Conservation (phyloP, 495 filamentous ascomycete genomes). For the Lasiosphaeria ovina region DNA sequence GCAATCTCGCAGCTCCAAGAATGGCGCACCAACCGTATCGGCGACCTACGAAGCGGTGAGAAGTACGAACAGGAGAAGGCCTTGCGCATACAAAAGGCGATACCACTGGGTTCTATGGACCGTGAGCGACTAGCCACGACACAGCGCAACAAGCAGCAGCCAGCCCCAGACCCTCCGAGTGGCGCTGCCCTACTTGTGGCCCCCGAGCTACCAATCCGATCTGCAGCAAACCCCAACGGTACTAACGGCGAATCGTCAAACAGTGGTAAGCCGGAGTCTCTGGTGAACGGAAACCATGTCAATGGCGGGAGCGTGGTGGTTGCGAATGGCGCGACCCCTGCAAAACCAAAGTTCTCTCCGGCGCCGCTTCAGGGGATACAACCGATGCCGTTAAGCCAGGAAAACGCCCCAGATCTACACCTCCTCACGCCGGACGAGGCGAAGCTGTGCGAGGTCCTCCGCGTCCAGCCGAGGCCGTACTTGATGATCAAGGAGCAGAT, state of each 20-base stretch:
- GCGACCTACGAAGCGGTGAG: constrained; percentile 79
- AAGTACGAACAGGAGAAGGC: constrained; percentile 94
- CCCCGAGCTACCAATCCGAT: constrained; percentile 68
- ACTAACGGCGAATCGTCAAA: constrained; percentile 18
- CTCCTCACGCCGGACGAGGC: constrained; percentile 81
- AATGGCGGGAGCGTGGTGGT: constrained; percentile 44
- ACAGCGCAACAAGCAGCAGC: constrained; percentile 55
- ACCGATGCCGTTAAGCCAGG: constrained; percentile 67
- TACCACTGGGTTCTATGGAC: constrained; percentile 75
- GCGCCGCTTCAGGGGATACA: constrained; percentile 55
- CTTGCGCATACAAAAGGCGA: constrained; percentile 64
- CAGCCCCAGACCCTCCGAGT: constrained; percentile 65
- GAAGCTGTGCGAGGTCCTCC: constrained; percentile 77
- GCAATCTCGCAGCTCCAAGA: constrained; percentile 91
- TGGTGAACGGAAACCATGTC: constrained; percentile 33
- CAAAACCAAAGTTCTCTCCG: constrained; percentile 43
- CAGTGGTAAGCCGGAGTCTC: constrained; percentile 26
- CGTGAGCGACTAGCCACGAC: constrained; percentile 66
- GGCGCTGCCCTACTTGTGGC: constrained; percentile 70
- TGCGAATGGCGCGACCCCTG: constrained; percentile 34
- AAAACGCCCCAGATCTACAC: constrained; percentile 79
- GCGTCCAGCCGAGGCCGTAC: constrained; percentile 90
- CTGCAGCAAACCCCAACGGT: constrained; percentile 21
- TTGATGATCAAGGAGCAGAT: constrained; percentile 88
- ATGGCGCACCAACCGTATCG: constrained; percentile 82